Evolutionary conservation across 331 rosid species (phyloP).

Genomic region (Acacia pycnantha): DNA sequence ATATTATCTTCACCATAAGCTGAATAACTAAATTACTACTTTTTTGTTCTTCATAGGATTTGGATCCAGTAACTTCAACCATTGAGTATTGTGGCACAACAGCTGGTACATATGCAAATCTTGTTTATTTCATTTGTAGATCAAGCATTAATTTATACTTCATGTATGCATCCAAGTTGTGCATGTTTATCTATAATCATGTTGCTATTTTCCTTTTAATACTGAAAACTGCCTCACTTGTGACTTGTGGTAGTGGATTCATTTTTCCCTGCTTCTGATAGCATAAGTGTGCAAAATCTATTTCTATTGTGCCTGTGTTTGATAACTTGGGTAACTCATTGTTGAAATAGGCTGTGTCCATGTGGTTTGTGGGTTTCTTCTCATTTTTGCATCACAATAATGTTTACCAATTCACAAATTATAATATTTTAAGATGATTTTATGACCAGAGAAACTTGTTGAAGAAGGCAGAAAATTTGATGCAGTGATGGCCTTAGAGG

Average conservation of each 20-base stretch:
- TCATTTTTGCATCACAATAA: background rate
- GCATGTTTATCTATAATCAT: background rate
- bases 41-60: slow-evolving; percentile 53
- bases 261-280: background rate
- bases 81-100: slow-evolving; percentile 84
- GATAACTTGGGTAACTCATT: background rate
- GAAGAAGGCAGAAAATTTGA: slow-evolving; percentile 78
- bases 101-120: slow-evolving; percentile 66
- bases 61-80: slow-evolving; percentile 81
- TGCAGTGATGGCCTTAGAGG: slow-evolving; percentile 90
- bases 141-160: slow-evolving; percentile 16
- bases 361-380: slow-evolving; percentile 6
- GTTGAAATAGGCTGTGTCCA: slow-evolving; percentile 3
- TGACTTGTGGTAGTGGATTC: background rate
- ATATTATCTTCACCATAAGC: slow-evolving; percentile 7
- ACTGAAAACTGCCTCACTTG: slow-evolving; percentile 13
- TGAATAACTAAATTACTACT: slow-evolving; percentile 15
- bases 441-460: slow-evolving; percentile 70
- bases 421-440: slow-evolving; percentile 25
- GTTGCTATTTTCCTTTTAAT: background rate
- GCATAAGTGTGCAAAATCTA: background rate
- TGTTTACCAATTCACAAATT: background rate
- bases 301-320: background rate
- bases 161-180: background rate
- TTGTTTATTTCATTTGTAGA: slow-evolving; percentile 22